Evolutionary conservation across 306 rosid genomes (phyloP).

Genomic region (Cucumis hystrix): DNA sequence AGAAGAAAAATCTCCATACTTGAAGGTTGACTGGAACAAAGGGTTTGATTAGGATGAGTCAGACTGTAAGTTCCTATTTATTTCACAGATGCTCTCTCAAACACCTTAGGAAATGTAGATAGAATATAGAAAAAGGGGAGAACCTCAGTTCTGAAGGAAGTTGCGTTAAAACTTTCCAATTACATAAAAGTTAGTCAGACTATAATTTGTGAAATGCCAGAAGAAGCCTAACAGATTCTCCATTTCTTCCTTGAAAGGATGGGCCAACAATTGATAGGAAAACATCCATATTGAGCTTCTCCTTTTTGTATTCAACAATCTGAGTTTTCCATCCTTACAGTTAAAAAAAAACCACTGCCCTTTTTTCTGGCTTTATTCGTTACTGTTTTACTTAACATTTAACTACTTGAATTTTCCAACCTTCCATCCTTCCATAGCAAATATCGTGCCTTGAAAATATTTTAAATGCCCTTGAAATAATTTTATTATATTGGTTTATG

Average conservation of each 20-base stretch:
- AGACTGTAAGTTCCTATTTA: constrained; percentile 26
- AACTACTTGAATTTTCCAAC: neutral
- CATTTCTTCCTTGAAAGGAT: neutral
- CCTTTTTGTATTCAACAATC: neutral
- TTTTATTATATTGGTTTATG: neutral
- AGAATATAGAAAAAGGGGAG: neutral
- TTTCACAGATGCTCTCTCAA: neutral
- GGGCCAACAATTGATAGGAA: neutral
- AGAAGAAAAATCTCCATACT: constrained; percentile 69
- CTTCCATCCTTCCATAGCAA: neutral
- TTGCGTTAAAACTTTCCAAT: neutral
- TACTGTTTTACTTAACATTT: neutral
- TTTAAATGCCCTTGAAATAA: neutral
- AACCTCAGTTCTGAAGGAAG: neutral
- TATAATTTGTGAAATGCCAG: neutral
- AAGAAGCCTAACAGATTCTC: neutral
- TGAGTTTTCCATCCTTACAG: neutral
- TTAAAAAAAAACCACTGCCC: too few species aligned
- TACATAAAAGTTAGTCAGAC: too few species aligned
- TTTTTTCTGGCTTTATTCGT: too few species aligned
- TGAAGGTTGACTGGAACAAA: constrained; percentile 76
- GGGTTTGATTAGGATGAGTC: constrained; percentile 74
- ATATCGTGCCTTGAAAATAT: neutral
- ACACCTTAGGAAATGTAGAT: neutral
- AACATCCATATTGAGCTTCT: neutral